A percentile compares a stretch with the other conserved stretches of the same genome.
phyloP scores from a whole-genome alignment of 495 filamentous ascomycete species.

The Talaromyces thailandensis region DNA sequence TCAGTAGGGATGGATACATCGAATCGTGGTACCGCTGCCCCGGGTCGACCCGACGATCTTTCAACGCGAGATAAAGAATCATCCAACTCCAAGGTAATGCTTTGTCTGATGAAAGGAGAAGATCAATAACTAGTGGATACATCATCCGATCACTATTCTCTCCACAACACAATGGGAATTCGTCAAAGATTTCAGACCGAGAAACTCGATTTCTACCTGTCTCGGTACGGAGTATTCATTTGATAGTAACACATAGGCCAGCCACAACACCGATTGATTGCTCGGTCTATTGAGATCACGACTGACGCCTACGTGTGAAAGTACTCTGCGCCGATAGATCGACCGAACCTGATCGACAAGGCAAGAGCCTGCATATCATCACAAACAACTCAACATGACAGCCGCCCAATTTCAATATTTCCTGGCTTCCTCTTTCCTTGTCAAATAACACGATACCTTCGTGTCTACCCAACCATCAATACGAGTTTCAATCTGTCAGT shows the following conservation, averaged over 20 bases:
- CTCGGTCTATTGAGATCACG: neutral
- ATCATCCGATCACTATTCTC: no score
- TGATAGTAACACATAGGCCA: neutral
- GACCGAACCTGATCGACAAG: neutral
- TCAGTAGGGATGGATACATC: neutral
- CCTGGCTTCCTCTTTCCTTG: neutral
- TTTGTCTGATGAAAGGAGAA: neutral
- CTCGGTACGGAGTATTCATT: neutral
- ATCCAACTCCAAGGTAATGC: neutral
- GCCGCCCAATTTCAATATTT: neutral
- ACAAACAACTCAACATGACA: neutral
- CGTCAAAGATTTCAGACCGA: no score
- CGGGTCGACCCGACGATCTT: neutral
- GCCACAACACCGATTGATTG: neutral
- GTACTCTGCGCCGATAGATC: neutral
- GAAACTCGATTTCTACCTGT: neutral
- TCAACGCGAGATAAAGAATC: neutral
- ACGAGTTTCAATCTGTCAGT: neutral
- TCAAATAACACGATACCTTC: neutral
- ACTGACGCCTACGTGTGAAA: neutral
- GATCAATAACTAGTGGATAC: neutral
- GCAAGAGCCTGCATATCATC: neutral
- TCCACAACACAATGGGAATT: no score
- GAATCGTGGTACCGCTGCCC: neutral
- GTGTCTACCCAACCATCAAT: neutral